phyloP scores from a whole-genome alignment of 805 yeast species.

The Debaryomyces castellii region DNA sequence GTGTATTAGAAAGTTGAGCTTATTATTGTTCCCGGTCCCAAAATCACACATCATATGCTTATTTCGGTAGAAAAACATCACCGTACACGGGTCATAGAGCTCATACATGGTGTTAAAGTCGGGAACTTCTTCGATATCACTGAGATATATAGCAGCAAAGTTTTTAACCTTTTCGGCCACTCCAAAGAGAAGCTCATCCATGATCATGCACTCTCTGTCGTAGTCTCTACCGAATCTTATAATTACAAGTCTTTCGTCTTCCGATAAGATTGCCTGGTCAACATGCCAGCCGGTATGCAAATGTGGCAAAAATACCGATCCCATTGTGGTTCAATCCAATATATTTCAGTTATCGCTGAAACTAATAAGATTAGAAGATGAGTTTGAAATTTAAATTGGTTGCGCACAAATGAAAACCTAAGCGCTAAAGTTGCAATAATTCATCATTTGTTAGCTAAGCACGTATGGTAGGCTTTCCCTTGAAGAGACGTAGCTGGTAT shows the following conservation, averaged over 20 bases:
- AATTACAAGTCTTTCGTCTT: conserved; percentile 83
- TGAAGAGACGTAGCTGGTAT: conserved; percentile 3
- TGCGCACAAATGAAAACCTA: conserved; percentile 3
- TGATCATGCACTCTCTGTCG: conserved; percentile 77
- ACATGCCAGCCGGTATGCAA: conserved; percentile 92
- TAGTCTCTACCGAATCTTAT: conserved; percentile 83
- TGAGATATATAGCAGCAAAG: conserved; percentile 83
- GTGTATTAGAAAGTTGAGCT: conserved; percentile 72
- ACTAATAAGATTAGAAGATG: background rate
- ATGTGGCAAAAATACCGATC: conserved; percentile 80
- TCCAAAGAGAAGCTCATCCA: conserved; percentile 82
- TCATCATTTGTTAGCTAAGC: background rate
- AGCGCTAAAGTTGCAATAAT: background rate
- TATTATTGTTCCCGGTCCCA: conserved; percentile 97
- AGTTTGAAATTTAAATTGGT: conserved; percentile 1
- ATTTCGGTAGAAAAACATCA: conserved; percentile 91
- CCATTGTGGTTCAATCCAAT: conserved; percentile 47
- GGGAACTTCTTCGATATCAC: conserved; percentile 86
- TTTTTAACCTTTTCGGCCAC: conserved; percentile 82
- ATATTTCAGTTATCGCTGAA: background rate
- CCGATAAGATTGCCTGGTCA: conserved; percentile 92
- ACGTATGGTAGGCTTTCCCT: conserved; percentile 2
- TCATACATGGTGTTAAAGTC: conserved; percentile 91
- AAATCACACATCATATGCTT: conserved; percentile 98
- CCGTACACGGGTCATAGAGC: conserved; percentile 82